These are phyloP conservation scores for Canna indica DNA, from an alignment of 176 grass and related monocot genomes.

Conservation along the genomic window DNA sequence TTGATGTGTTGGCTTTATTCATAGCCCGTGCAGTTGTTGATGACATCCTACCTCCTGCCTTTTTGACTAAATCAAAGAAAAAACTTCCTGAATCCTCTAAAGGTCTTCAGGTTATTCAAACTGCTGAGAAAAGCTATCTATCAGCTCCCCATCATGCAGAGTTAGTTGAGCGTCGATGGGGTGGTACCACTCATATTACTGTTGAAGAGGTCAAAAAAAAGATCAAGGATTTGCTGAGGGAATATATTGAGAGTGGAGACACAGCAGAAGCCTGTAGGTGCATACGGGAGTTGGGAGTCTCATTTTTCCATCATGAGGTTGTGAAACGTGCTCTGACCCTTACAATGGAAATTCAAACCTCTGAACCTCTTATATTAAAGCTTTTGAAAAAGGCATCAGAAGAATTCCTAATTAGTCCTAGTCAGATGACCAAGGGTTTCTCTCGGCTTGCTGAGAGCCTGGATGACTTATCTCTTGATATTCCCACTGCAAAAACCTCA, in stretches of 20 bases:
- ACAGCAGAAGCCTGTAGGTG: slow-evolving; percentile 9
- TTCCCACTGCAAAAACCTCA: slow-evolving; percentile 6
- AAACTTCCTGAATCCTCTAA: slow-evolving; percentile 14
- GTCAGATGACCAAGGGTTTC: slow-evolving; percentile 11
- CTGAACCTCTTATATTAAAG: slow-evolving; percentile 16
- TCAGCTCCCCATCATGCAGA: slow-evolving; percentile 13
- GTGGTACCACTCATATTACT: slow-evolving; percentile 10
- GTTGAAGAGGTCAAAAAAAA: slow-evolving; percentile 16
- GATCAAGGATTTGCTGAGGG: slow-evolving; percentile 1
- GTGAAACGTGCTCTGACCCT: slow-evolving; percentile 2
- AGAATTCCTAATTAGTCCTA: slow-evolving; percentile 4
- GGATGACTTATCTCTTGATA: slow-evolving; percentile 12
- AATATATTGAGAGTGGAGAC: slow-evolving; percentile 13
- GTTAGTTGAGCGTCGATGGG: slow-evolving; percentile 11
- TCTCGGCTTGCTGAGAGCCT: slow-evolving; percentile 10
- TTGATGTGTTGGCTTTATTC: slow-evolving; percentile 10
- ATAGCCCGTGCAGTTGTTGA: slow-evolving; percentile 15
- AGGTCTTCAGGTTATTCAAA: slow-evolving; percentile 12
- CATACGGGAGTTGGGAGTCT: slow-evolving; percentile 7
- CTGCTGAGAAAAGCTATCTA: slow-evolving; percentile 14
- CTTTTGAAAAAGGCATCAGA: slow-evolving; percentile 6
- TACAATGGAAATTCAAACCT: slow-evolving; percentile 1
- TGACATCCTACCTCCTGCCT: slow-evolving; percentile 17
- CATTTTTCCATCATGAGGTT: slow-evolving; percentile 19
- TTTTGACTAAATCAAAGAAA: slow-evolving; percentile 10